These are phyloP conservation scores for Calonectria fujianensis DNA, from an alignment of 2,329 filamentous ascomycete species.

Conservation along the genomic window DNA sequence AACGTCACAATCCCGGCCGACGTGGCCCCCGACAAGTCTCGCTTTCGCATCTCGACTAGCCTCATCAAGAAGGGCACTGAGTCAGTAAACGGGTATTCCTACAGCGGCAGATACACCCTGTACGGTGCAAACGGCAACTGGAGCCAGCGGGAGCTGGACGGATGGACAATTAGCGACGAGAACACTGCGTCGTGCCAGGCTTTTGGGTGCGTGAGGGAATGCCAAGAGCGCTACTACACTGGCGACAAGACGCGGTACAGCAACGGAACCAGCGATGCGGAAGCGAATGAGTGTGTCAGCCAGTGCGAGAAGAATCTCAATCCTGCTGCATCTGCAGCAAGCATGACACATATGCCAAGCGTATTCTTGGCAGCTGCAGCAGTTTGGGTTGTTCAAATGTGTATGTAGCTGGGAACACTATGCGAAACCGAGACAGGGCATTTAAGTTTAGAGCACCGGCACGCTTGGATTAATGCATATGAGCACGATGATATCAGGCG, in stretches of 20 bases:
- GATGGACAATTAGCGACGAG: slow-evolving; percentile 41
- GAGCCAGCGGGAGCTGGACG: slow-evolving; percentile 50
- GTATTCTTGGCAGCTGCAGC: background rate
- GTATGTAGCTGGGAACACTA: background rate
- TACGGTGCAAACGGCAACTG: slow-evolving; percentile 50
- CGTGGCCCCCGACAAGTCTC: slow-evolving; percentile 46
- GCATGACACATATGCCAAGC: background rate
- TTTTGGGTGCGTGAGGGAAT: slow-evolving; percentile 46
- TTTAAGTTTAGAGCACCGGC: too few relatives aligned
- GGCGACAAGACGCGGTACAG: slow-evolving; percentile 38
- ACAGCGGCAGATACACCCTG: slow-evolving; percentile 41
- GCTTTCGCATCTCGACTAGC: slow-evolving; percentile 42
- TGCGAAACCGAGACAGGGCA: too few relatives aligned
- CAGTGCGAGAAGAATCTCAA: slow-evolving; percentile 47
- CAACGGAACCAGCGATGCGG: slow-evolving; percentile 39
- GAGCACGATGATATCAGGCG: too few relatives aligned
- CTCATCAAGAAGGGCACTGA: slow-evolving; percentile 43
- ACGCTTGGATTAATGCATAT: too few relatives aligned
- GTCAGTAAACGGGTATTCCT: slow-evolving; percentile 46
- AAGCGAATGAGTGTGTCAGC: slow-evolving; percentile 43
- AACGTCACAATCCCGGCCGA: slow-evolving; percentile 53
- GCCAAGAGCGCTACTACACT: slow-evolving; percentile 47
- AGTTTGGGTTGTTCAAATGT: background rate
- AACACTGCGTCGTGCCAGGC: slow-evolving; percentile 49
- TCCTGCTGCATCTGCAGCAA: slow-evolving; percentile 21